These are phyloP conservation scores for Colletotrichum camelliae DNA, from an alignment of 2,329 filamentous ascomycete genomes.

Conservation along the genomic window DNA sequence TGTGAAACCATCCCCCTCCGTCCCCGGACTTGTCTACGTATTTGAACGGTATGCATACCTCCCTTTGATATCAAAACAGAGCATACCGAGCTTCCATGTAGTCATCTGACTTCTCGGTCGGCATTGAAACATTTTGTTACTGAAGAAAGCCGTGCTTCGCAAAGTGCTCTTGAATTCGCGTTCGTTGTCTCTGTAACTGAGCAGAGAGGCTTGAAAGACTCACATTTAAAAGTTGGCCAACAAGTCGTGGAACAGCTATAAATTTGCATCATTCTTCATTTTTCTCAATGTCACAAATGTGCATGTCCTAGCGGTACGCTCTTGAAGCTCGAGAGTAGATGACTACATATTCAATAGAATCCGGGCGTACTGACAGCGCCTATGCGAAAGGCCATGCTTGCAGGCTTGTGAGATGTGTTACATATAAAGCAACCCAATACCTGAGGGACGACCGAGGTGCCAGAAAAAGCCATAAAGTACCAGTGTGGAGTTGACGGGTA, in stretches of 20 bases:
- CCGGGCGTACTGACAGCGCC: neutral
- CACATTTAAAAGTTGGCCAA: too few relatives aligned
- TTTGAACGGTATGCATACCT: neutral
- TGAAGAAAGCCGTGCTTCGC: neutral
- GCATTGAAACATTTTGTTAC: accelerated
- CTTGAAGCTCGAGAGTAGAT: neutral
- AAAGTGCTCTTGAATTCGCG: neutral
- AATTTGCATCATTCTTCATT: neutral
- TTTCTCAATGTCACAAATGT: neutral
- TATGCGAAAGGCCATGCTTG: neutral
- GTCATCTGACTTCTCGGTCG: neutral
- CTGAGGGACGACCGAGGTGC: neutral
- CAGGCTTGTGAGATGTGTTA: neutral
- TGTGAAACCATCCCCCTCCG: neutral
- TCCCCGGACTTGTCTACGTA: neutral
- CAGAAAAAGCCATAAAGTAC: neutral
- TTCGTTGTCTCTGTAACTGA: neutral
- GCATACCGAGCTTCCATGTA: neutral
- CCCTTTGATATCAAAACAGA: neutral
- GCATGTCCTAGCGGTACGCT: too few relatives aligned
- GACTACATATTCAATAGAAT: neutral
- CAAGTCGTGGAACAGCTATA: too few relatives aligned
- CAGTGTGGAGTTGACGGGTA: neutral
- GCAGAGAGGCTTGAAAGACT: neutral
- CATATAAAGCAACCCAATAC: neutral